A percentile compares a stretch with the other conserved stretches of the same genome.
These are phyloP conservation scores for Macrolepiota dolichaula DNA, from an alignment of 768 basidiomycete species.

Conservation along the genomic window DNA sequence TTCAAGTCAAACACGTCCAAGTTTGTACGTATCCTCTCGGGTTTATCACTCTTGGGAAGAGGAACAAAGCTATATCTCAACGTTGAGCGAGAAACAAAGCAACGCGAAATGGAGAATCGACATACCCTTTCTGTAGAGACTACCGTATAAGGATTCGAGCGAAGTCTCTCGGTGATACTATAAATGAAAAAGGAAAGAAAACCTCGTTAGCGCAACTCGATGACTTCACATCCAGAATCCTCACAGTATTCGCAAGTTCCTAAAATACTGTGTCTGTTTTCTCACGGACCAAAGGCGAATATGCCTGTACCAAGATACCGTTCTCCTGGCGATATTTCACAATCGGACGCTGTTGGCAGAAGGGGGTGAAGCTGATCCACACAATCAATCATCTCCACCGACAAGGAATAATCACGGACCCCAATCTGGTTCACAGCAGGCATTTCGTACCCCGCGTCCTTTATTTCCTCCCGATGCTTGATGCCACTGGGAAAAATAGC, in stretches of 20 bases:
- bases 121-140: conserved; percentile 82
- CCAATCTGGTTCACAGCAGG: no score
- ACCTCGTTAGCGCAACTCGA: not conserved
- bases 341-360: no score
- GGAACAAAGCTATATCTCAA: conserved; percentile 53
- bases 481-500: no score
- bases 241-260: conserved; percentile 58
- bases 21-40: conserved; percentile 69
- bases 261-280: conserved; percentile 50
- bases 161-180: conserved; percentile 57
- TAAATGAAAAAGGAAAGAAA: not conserved
- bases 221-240: no score
- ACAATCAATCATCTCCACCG: not conserved
- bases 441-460: no score
- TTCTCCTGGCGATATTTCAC: conserved; percentile 67
- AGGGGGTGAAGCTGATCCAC: conserved; percentile 65
- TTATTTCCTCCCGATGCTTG: no score
- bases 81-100: no score
- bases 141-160: conserved; percentile 91
- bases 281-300: conserved; percentile 72
- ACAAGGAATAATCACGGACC: conserved; percentile 30
- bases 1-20: conserved; percentile 72
- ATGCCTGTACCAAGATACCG: conserved; percentile 66
- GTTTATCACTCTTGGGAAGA: no score
- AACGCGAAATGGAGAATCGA: no score